Base-by-base conservation (phyloP, 1,139 yeast genomes). In the Geotrichum carabidarum region DNA sequence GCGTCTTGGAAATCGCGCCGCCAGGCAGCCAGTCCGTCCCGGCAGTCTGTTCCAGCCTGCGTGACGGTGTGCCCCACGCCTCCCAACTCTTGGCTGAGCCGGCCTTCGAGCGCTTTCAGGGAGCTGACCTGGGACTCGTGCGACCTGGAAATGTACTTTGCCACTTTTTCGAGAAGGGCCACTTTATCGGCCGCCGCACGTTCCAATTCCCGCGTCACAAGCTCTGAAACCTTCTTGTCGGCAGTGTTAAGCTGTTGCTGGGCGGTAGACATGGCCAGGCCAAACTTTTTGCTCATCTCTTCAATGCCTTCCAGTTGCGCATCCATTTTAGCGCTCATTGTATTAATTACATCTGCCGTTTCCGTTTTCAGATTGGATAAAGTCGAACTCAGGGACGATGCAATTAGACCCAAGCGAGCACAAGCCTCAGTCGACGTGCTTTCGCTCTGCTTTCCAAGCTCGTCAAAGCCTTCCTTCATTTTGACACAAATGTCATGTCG, bases 381-480 rank as follows among this genome's bases (percentile, higher is more conserved):
- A 11, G 38, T 27, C 2, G 36, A 15, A 7, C 35, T 41, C 11
- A 51, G 31, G 12, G 55, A 51, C 17, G 41, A 36, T 5, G 47
- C 47, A 27, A 51, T 31, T 2, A 18, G 18, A 2, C 42, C 55
- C 6, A 51, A 38, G 14, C 47, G 50, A 2, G 17, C 4, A 22
- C 48, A 32, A 2, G 50, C 50, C n/a, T 48, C 40, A 1, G 9
- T 18, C 8, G 51, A 22, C 4, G 44, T 44, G 11, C 36, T 38
- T 4, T 2, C 12, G 27, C 48, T 41, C 32, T 44, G 51, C 14
- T 37, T n/a, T n/a, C 42, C 42, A 2, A 51, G 44, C 37, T 41
- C 44, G 8, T 51, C 40, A 15, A 51, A 47, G 3, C 55, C 55
- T 12, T 32, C 22, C 27, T 35, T 46, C 22, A 51, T 31, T 12